phyloP scores from a whole-genome alignment of 352 stramenopile species.

The Phytopythium mirpurense region DNA sequence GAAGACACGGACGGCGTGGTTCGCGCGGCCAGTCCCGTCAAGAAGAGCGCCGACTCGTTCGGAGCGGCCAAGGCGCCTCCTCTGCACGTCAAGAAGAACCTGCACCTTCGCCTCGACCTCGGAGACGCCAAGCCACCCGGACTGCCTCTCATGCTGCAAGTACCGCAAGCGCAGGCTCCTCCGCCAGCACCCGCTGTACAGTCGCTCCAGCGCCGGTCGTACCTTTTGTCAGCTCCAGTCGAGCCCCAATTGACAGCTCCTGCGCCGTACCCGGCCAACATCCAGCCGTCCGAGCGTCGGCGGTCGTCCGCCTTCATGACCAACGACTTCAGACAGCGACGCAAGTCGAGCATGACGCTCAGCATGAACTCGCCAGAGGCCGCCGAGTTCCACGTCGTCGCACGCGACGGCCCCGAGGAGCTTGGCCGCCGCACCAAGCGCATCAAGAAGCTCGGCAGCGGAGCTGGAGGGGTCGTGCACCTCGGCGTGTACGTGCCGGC shows the following conservation, averaged over 20 bases:
- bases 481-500: constrained; percentile 78
- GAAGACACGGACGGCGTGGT: not conserved
- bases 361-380: constrained; percentile 57
- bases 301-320: constrained; percentile 4
- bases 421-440: constrained; percentile 59
- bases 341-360: constrained; percentile 50
- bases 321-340: constrained; percentile 14
- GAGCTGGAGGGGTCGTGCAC: constrained; percentile 80
- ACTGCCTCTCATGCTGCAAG: constrained; percentile 35
- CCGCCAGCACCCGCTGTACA: not conserved
- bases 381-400: constrained; percentile 71
- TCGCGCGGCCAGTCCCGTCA: constrained; percentile 17
- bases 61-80: not conserved
- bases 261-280: constrained; percentile 5
- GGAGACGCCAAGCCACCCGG: constrained; percentile 24
- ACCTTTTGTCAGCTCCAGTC: too few relatives aligned
- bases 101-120: constrained; percentile 54
- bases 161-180: not conserved
- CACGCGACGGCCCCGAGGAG: constrained; percentile 59
- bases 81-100: constrained; percentile 36
- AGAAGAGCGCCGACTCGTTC: not conserved
- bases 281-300: not conserved
- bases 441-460: constrained; percentile 71
- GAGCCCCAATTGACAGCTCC: not conserved
- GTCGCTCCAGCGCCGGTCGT: not conserved